Base-by-base conservation (phyloP, 1,284 basidiomycete genomes). In the Moniliella sp. region DNA sequence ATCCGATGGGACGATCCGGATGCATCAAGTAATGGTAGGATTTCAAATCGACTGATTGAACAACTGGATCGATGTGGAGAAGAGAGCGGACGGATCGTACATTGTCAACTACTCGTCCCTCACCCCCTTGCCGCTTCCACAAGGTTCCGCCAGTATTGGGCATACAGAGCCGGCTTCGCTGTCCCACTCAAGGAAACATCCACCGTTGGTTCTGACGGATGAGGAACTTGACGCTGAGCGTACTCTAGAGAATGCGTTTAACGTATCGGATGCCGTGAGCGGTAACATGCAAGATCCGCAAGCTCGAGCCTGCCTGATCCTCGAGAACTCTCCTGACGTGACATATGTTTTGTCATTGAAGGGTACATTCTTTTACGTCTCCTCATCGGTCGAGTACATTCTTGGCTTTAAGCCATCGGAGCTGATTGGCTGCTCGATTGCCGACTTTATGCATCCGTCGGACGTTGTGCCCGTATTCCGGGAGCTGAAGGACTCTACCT, bases 391-490 rank as follows among this genome's bases (percentile, higher is more conserved):
- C 25, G 45, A 53, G 37, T 41, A 43, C 18, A 40, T 55, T 25
- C 43, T 57, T 3, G 54, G 51, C 27, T 55, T 33, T 33, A 46
- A 42, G 13, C 33, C 81, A 3, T 69, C 73, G 26, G 81, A 88
- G 40, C 70, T 93, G 35, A 67, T 83, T 16, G 80, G 80, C 72
- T 72, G 56, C 69, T 70, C 25, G 65, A 91, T 42, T 65, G 71
- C 28, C 74, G 83, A 57, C 66, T 52, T 82, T 38, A 82, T 81
- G 41, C 82, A 91, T 57, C 76, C 76, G 0, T 76, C 76, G 32
- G 86, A 94, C 57, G 69, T 83, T 23, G 77, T 88, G 1, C 82
- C 83, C 0, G 70, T 91, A 42, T 77, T 81, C 70, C 72, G 86
- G 27, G 82, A 88, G 64, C 68, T 93, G 41, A 93, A 93, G 62